Evolutionary conservation across 495 filamentous ascomycete species (phyloP), one percentile per base, ranked within the genome.

Genomic region (Thozetella sp.): DNA sequence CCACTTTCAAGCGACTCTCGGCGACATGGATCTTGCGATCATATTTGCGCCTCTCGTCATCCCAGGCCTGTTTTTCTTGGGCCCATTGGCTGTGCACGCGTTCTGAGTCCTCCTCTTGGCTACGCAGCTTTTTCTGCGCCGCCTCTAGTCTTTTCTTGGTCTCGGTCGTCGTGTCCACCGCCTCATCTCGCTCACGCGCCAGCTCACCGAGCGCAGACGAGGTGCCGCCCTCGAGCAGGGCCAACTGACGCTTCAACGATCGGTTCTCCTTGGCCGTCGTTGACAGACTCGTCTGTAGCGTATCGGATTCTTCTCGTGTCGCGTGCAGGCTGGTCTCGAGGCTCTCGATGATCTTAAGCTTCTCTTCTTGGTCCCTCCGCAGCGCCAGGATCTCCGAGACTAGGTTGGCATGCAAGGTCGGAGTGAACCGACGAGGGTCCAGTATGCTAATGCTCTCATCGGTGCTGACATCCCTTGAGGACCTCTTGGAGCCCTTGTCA

Each of bases 301-400:
- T 71, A 54, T 94, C 93, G 60, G 88, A 86, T 64, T 98, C 95
- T 43, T 81, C 84, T 58, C 83, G 83, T 2, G 88, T 82, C 10
- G 82, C 78, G 56, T 93, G 86, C 54, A 98, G 75, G 22, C 80
- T 89, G 9, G 81, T 76, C 76, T 99, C 96, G 27, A 99, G 77
- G 27, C 82, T 82, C 70, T 96, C 92, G 45, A 99, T 93, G 26
- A 90, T 80, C 61, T 87, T 90, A 20, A 88, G 80, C 71, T 96
- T 97, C 45, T 86, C 89, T 69, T 98, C 95, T 55, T 97, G 83
- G 58, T 98, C 96, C 48, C 95, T 82, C 2, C 93, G 86, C 48
- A 99, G 73, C 1, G 87, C 85, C 23, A 98, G 83, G 60, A 99
- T 99, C 71, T 99, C 94, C 0, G 94, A 92, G 4, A 99, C 93